Percentiles rank a stretch among this genome's conserved stretches.
phyloP scores from a whole-genome alignment of 1,139 yeast genomes.

The Lizanozyma gosingica region DNA sequence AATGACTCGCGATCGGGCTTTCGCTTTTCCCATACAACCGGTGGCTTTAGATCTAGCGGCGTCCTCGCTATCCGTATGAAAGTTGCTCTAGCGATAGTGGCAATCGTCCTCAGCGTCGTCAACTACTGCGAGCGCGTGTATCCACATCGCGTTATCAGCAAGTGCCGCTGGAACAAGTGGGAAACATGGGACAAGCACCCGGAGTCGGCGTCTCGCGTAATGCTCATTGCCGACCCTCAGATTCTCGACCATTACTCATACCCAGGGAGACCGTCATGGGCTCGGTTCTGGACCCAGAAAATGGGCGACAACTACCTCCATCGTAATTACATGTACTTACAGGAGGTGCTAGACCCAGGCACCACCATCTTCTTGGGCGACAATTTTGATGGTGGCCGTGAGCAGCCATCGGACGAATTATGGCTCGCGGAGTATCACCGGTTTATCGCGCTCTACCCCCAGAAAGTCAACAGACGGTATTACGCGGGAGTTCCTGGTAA shows the following conservation, averaged over 20 bases:
- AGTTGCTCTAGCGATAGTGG: slow-evolving; percentile 3
- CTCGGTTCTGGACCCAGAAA: slow-evolving; percentile 38
- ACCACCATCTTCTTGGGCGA: slow-evolving; percentile 80
- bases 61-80: too few species aligned
- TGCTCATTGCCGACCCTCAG: slow-evolving; percentile 87
- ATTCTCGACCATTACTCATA: slow-evolving; percentile 55
- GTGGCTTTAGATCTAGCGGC: neutral
- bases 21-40: neutral
- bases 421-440: slow-evolving; percentile 74
- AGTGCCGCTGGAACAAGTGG: slow-evolving; percentile 62
- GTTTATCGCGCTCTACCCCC: slow-evolving; percentile 55
- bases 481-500: slow-evolving; percentile 72
- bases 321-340: slow-evolving; percentile 62
- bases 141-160: slow-evolving; percentile 37
- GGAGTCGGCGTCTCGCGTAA: slow-evolving; percentile 47
- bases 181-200: slow-evolving; percentile 35
- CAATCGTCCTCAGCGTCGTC: slow-evolving; percentile 30
- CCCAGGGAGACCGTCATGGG: slow-evolving; percentile 41
- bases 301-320: slow-evolving; percentile 70
- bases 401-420: slow-evolving; percentile 53
- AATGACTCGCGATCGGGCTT: neutral
- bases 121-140: slow-evolving; percentile 55
- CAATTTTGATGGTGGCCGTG: slow-evolving; percentile 90
- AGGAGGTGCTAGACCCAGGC: slow-evolving; percentile 59
- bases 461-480: slow-evolving; percentile 38